Evolutionary conservation across 1,139 yeast genomes (phyloP), one percentile per base, ranked within the genome.

Genomic region (Suhomyces maxii): DNA sequence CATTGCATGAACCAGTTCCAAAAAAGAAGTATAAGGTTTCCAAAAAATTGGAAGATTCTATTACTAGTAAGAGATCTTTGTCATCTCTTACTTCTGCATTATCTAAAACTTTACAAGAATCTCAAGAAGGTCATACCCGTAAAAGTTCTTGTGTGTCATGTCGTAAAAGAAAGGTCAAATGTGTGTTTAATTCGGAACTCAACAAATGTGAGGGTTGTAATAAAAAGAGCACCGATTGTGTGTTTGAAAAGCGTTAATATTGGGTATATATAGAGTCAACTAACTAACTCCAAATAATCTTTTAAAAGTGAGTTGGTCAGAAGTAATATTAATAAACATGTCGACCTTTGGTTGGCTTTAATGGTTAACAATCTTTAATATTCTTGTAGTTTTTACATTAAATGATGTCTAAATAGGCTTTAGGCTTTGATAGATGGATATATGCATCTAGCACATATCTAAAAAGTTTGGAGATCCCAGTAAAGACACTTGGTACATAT

Each of bases 111-210:
- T 42, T 50, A 30, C 47, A 42, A 40, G 52, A 48, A 12, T 39
- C 46, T 23, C 36, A 48, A 11, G 55, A 54, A 36, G 43, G 51
- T 44, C 37, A 46, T 43, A 59, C 54, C 23, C 47, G 76, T 39
- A 71, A 70, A 51, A 61, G 67, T 13, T 67, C 72, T 41, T 71
- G 76, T 53, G 60, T 55, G 36, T 63, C 64, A 39, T 71, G 76
- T 53, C 61, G 76, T 46, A 68, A 66, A 53, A 59, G 74, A 52
- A 71, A 71, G 52, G 72, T 71, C 11, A 69, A 67, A 54, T 71
- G 76, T 55, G 67, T 68, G 41, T 63, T 53, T 48, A 67, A 65
- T 42, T 54, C 58, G 41, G 58, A 53, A 41, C 53, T 61, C 42
- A 59, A 58, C 43, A 65, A 60, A 53, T 71, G 76, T 56, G 74